A percentile compares a stretch with the other conserved stretches of the same genome.
Conservation (phyloP, 2,329 filamentous ascomycete species). For the Colletotrichum destructivum region DNA sequence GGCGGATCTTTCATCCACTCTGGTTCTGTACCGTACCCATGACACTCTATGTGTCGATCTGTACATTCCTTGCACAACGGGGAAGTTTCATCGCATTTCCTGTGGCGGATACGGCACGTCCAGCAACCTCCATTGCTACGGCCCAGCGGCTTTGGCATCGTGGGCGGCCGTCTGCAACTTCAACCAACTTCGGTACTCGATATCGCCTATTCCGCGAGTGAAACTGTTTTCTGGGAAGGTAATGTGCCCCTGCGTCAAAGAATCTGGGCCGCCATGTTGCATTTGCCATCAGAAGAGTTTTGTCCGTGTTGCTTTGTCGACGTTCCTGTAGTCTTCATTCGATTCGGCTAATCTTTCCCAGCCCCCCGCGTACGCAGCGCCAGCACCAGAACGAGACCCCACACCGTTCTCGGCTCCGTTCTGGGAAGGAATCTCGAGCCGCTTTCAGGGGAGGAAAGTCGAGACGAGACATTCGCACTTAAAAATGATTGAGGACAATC, state of each 20-base stretch:
- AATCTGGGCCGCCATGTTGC: neutral
- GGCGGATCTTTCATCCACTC: constrained; percentile 50
- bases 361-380: neutral
- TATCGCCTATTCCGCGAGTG: neutral
- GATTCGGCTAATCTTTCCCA: constrained; percentile 11
- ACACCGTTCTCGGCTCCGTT: neutral
- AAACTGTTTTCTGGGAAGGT: neutral
- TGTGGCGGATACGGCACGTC: constrained; percentile 49
- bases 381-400: neutral
- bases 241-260: neutral
- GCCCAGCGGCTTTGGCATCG: constrained; percentile 23
- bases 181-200: neutral
- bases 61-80: constrained; percentile 47
- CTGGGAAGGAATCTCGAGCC: constrained; percentile 28
- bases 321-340: constrained; percentile 1
- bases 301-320: constrained; percentile 2
- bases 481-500: too few species aligned
- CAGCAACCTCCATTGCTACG: constrained; percentile 47
- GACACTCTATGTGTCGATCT: constrained; percentile 45
- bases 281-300: neutral
- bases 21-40: constrained; percentile 52
- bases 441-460: constrained; percentile 20
- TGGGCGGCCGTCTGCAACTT: neutral
- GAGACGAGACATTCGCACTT: constrained; percentile 12
- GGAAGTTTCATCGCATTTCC: constrained; percentile 48